Base-by-base conservation (phyloP, 2,329 filamentous ascomycete species). In the Phialocephala sp. region DNA sequence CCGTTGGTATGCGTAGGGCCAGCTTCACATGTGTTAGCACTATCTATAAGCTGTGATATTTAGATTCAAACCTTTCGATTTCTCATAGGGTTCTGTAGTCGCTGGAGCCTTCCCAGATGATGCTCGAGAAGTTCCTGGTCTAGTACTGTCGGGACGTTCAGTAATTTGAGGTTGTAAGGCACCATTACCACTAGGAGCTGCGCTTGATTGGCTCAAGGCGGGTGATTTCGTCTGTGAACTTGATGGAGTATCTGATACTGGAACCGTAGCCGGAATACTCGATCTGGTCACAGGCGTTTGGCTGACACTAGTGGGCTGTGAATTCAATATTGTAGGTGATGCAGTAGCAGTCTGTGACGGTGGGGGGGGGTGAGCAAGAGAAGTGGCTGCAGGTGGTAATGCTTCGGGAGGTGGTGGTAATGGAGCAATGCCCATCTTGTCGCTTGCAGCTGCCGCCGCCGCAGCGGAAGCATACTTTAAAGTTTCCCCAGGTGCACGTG, bases 391-490 rank as follows among this genome's bases (percentile, higher is more conserved):
- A 66, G 82, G 79, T 66, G 84, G 87, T n/a, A 74, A 64, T 52
- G 83, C 78, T 43, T 91, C 91, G 35, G 93, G 93, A 73, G 95
- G 95, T 68, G 95, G 94, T 63, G 95, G 95, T 75, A 98, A 83
- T 47, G 95, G 95, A 65, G 94, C 90, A 75, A 99, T 97, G 32
- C 95, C 95, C 36, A 98, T 94, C 39, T 98, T 90, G 76, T 90
- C 94, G 81, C 92, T 94, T 55, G 94, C 93, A 0, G 95, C 94
- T 0, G 94, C 95, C 0, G 95, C 95, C 0, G 95, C 95, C 0
- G 95, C 95, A 0, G 95, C 95, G 43, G 95, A 98, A 54, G 95
- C 95, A 77, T 99, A 99, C 80, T 98, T 98, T 71, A 99, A 83
- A 1, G 91, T 92, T 77, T 98, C 94, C 57, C 93, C 93, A 4